Base-by-base conservation (phyloP, 2,329 filamentous ascomycete species). In the Ilyonectria destructans region DNA sequence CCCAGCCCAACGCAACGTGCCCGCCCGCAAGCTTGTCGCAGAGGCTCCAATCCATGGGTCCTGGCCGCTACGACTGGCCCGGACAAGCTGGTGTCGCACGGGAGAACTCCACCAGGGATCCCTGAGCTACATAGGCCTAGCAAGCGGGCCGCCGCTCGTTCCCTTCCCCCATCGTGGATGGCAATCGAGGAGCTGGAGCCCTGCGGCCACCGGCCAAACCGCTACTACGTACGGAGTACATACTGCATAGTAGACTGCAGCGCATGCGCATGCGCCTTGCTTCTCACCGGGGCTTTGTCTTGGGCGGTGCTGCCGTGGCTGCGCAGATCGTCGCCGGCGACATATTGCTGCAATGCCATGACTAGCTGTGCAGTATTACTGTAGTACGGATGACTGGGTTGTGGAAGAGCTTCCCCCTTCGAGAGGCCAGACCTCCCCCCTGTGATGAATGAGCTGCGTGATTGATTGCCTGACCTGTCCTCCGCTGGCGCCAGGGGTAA, bases 121-220 rank as follows among this genome's bases (percentile, higher is more conserved):
- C 65, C 65, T 67, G 65, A 64, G 56, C 65, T 67, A 67, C 65
- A 63, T 45, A 54, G 58, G 58, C 52, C 64, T 67, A 67, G 58
- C 64, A 62, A 62, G 65, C 65, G 65, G 59, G 52, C 59, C 59
- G 65, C 37, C 59, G 65, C 65, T 67, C 56, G 65, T 56, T 60
- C 65, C 56, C 60, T 67, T 52, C 57, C 54, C 35, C 35, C 19
- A 17, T 57, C 8, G n/a, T n/a, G 40, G 35, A 54, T 67, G 54
- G 51, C 54, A 62, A 62, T 67, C 58, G 58, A 58, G 46, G 35
- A 52, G 56, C 37, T 37, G 58, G 51, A 56, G 49, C 43, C 49
- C 52, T 58, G 57, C 45, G 43, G 62, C 51, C 35, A 48, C 46
- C 35, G 45, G 62, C 52, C 52, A 58, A 58, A 65, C 66, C 54